A percentile compares a stretch with the other conserved stretches of the same genome.
phyloP scores from a whole-genome alignment of 2,329 filamentous ascomycete species.

The Monosporascus sp. region DNA sequence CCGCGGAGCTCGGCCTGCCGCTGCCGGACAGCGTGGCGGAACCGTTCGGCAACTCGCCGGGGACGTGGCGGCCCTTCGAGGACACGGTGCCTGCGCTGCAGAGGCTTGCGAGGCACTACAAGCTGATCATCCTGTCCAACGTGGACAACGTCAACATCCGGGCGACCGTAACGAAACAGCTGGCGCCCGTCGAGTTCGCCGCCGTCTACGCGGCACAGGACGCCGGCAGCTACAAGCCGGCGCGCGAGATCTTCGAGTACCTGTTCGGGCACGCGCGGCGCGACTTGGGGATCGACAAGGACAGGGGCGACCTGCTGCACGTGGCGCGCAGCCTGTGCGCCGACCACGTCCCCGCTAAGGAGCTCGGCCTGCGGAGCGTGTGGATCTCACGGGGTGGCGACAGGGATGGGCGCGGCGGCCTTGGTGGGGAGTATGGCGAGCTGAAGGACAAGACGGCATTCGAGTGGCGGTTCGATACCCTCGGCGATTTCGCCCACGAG shows the following conservation, averaged over 20 bases:
- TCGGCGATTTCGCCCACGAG: slow-evolving; percentile 34
- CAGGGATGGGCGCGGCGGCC: slow-evolving; percentile 8
- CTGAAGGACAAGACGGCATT: slow-evolving; percentile 26
- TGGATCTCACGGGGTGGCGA: slow-evolving; percentile 58
- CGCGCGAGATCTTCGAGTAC: slow-evolving; percentile 58
- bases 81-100: slow-evolving; percentile 52
- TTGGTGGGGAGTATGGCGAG: slow-evolving; percentile 10
- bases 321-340: slow-evolving; percentile 63
- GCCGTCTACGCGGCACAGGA: slow-evolving; percentile 64
- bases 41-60: slow-evolving; percentile 46
- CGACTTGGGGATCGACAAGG: slow-evolving; percentile 46
- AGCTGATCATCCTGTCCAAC: slow-evolving; percentile 55
- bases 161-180: slow-evolving; percentile 23
- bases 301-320: slow-evolving; percentile 54
- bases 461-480: slow-evolving; percentile 32
- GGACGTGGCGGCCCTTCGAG: slow-evolving; percentile 49
- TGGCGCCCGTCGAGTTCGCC: slow-evolving; percentile 51
- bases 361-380: slow-evolving; percentile 52
- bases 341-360: slow-evolving; percentile 61
- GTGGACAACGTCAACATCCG: slow-evolving; percentile 28
- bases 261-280: slow-evolving; percentile 47
- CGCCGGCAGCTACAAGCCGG: slow-evolving; percentile 68
- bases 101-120: slow-evolving; percentile 44
- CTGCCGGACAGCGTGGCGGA: slow-evolving; percentile 34
- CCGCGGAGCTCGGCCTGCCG: slow-evolving; percentile 34